Evolutionary conservation across 495 filamentous ascomycete genomes (phyloP), one percentile per base, ranked within the genome.

Genomic region (Penicillium riverlandense): DNA sequence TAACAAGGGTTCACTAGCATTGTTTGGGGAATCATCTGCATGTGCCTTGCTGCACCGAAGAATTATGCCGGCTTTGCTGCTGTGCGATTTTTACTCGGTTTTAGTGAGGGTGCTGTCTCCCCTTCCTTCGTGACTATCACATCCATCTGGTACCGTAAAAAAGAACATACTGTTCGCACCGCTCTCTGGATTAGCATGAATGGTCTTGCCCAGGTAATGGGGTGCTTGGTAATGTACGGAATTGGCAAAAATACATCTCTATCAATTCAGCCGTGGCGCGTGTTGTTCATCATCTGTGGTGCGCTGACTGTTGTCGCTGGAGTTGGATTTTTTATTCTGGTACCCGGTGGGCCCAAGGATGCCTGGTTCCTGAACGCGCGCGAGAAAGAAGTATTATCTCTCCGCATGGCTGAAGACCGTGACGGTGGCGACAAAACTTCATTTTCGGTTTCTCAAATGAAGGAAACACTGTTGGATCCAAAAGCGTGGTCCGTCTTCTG

Each of bases 401-500:
- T 73, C 30, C 68, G 80, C 4, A 72, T 83, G 37, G 65, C 75
- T 11, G 55, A 60, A 5, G 79, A 83, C 43, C 69, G 72, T 39
- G 80, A 79, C 1, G 80, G 80, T 15, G 70, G 82, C 15, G 79
- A 83, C 57, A 78, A 77, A 40, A 73, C 72, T 5, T 59, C 63
- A 15, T 61, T 85, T 47, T 83, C 82, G 42, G 46, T 53, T 8
- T 52, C 63, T 29, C 82, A 85, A 54, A 55, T 83, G 6, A 61
- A 51, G 27, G 83, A 85, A 48, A 66, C 77, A 1, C 28, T 75
- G 10, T 11, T 68, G 5, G 82, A 86, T 51, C 53, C 71, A 30
- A 84, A 83, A 52, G 58, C 79, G 12, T 83, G 74, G 66, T 66
- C 78, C 1, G 67, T 83, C n/a, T 75, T 75, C 34, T 54, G 76